Conservation (phyloP, 495 filamentous ascomycete species). For the Aspergillus saccharolyticus region DNA sequence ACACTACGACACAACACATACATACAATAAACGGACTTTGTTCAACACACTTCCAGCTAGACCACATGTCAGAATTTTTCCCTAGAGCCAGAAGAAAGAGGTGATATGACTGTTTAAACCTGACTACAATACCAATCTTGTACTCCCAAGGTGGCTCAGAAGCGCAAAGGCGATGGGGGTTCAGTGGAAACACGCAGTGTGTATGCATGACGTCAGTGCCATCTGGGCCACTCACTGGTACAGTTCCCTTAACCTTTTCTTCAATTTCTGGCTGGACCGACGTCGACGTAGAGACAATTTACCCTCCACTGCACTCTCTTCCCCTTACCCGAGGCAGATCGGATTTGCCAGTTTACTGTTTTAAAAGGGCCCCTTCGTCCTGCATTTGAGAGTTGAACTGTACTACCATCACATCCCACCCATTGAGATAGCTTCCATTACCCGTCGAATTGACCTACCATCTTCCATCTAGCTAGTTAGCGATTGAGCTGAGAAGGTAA, state of each 20-base stretch:
- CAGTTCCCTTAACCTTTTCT: no score
- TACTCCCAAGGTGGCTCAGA: not conserved
- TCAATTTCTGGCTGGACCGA: not conserved
- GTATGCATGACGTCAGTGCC: slow-evolving; percentile 16
- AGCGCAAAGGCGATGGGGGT: not conserved
- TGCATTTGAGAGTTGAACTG: not conserved
- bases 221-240: not conserved
- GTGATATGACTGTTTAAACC: not conserved
- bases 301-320: no score
- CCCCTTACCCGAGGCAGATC: slow-evolving; percentile 1
- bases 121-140: not conserved
- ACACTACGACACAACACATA: not conserved
- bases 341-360: not conserved
- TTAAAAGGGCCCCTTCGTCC: not conserved
- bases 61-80: no score
- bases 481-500: not conserved
- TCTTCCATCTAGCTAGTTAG: not conserved
- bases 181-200: not conserved
- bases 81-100: no score
- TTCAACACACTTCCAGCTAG: no score
- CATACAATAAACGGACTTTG: no score
- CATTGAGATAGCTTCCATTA: not conserved
- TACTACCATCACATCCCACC: not conserved
- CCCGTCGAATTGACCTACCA: not conserved
- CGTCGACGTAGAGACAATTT: not conserved